Percentiles rank a stretch among this genome's conserved stretches.
Evolutionary conservation across 192 early-diverging fungal species (phyloP).

Genomic region (Coemansia sp.): DNA sequence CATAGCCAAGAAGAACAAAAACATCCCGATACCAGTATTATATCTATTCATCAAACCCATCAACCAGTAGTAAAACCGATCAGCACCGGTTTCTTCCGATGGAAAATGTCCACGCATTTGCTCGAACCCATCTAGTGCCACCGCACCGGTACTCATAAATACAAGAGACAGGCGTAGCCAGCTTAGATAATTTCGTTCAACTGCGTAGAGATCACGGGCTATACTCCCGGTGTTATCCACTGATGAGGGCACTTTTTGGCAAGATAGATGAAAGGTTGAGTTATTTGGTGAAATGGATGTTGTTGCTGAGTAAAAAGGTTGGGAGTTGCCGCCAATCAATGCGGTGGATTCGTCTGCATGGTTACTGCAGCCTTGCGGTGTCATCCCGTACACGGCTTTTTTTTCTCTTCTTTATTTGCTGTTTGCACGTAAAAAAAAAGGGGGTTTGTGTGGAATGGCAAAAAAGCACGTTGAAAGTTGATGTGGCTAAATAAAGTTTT

Average conservation of each 20-base stretch:
- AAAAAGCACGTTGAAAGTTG: no score
- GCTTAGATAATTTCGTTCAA: constrained; percentile 49
- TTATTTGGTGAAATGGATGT: background rate
- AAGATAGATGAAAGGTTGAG: background rate
- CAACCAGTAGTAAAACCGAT: constrained; percentile 12
- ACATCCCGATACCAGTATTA: background rate
- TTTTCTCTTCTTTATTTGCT: no score
- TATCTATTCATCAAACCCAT: background rate
- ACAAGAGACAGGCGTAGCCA: constrained; percentile 38
- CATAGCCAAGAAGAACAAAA: constrained; percentile 20
- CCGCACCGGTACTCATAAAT: constrained; percentile 37
- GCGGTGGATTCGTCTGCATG: no score
- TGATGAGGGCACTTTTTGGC: background rate
- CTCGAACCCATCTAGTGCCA: constrained; percentile 13
- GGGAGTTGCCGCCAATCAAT: no score
- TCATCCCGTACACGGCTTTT: no score
- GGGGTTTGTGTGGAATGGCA: no score
- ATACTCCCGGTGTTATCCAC: constrained; percentile 38
- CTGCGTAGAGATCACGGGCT: constrained; percentile 46
- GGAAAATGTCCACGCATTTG: constrained; percentile 1
- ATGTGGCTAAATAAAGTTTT: no score
- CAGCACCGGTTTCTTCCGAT: background rate
- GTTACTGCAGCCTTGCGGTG: no score
- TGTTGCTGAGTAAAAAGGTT: constrained; percentile 6
- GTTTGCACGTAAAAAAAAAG: no score